phyloP scores from a whole-genome alignment of 495 filamentous ascomycete genomes.

The Aspergillus bertholletiae region DNA sequence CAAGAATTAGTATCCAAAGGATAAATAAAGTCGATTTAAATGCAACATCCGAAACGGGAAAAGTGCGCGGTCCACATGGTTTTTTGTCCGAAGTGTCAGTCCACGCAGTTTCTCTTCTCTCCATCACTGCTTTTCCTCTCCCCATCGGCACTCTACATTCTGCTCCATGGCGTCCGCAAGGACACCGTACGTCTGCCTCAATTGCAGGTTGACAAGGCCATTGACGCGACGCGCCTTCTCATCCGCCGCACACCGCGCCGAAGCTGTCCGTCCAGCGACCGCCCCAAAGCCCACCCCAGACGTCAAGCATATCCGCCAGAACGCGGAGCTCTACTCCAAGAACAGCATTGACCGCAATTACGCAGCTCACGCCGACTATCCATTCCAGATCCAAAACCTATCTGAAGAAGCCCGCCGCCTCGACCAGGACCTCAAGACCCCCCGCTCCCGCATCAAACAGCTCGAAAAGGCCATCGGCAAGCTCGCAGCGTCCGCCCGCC shows the following conservation, averaged over 20 bases:
- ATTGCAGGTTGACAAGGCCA: slow-evolving; percentile 27
- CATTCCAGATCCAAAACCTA: slow-evolving; percentile 65
- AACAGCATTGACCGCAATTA: slow-evolving; percentile 90
- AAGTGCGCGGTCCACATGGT: not conserved
- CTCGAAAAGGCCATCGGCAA: slow-evolving; percentile 40
- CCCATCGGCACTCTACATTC: not conserved
- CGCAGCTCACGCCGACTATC: slow-evolving; percentile 57
- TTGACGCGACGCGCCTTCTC: slow-evolving; percentile 30
- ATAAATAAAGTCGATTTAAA: not conserved
- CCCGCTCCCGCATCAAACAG: slow-evolving; percentile 37
- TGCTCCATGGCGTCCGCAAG: slow-evolving; percentile 22
- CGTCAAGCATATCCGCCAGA: slow-evolving; percentile 84
- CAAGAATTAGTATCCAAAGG: not conserved
- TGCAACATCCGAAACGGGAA: slow-evolving; percentile 4
- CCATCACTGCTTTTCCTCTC: not conserved
- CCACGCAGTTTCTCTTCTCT: not conserved
- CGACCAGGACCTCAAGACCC: slow-evolving; percentile 34
- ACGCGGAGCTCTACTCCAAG: slow-evolving; percentile 69
- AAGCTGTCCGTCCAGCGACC: slow-evolving; percentile 54
- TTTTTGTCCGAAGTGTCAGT: not conserved
- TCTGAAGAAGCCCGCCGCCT: slow-evolving; percentile 60
- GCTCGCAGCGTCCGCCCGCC: slow-evolving; percentile 25
- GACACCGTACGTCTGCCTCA: slow-evolving; percentile 35
- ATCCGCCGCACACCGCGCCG: slow-evolving; percentile 21
- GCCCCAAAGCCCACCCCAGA: slow-evolving; percentile 79